These are phyloP conservation scores for Phoma sp. DNA, from an alignment of 2,329 filamentous ascomycete species.

Conservation along the genomic window DNA sequence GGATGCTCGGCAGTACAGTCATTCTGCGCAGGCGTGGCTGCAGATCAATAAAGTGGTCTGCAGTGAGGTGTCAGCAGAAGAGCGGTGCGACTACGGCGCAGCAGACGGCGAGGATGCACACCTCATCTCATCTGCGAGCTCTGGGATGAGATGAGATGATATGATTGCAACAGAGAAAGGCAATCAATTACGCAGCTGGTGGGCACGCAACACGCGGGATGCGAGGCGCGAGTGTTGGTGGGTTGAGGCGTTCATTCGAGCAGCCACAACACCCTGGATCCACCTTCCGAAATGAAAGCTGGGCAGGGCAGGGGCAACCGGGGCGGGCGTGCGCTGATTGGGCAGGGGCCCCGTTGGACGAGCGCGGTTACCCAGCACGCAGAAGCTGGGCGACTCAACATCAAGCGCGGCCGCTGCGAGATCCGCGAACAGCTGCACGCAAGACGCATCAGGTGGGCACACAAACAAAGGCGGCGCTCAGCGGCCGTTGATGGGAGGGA, in stretches of 20 bases:
- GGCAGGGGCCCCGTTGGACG: slow-evolving; percentile 1
- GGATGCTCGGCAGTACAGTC: slow-evolving; percentile 2
- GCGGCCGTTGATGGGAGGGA: background rate
- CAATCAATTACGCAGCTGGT: slow-evolving; percentile 7
- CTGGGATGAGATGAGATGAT: slow-evolving; percentile 4
- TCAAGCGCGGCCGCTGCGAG: background rate
- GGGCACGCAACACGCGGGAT: background rate
- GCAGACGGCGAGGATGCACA: background rate
- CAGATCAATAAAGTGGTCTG: slow-evolving; percentile 11
- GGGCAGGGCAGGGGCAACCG: slow-evolving; percentile 7
- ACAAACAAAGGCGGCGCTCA: slow-evolving; percentile 3
- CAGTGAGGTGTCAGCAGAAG: slow-evolving; percentile 11
- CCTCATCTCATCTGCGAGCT: slow-evolving; percentile 7
- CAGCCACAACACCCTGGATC: slow-evolving; percentile 14
- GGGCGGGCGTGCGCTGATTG: slow-evolving; percentile 9
- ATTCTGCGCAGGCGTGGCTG: slow-evolving; percentile 11
- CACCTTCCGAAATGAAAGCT: slow-evolving; percentile 19
- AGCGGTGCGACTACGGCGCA: slow-evolving; percentile 3
- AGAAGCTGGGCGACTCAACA: background rate
- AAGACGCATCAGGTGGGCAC: background rate
- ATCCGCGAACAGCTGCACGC: slow-evolving; percentile 4
- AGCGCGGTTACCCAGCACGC: background rate
- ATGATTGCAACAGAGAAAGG: slow-evolving; percentile 7
- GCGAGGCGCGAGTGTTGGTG: slow-evolving; percentile 1
- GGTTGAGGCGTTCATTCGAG: slow-evolving; percentile 14